Conservation (phyloP, 2,329 filamentous ascomycete genomes). For the Calonectria multiphialidica region DNA sequence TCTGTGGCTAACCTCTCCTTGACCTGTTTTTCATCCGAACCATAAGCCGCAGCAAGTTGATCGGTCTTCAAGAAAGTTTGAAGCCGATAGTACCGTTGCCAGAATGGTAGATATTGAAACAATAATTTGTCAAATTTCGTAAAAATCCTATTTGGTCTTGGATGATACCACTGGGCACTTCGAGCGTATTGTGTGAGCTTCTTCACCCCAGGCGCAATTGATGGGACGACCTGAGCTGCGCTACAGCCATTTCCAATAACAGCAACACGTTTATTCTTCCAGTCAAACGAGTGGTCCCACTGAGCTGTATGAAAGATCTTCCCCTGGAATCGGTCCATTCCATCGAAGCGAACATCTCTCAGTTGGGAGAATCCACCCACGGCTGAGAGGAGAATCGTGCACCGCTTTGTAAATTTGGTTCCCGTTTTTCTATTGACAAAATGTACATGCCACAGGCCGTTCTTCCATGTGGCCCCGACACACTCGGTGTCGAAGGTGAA, state of each 20-base stretch:
- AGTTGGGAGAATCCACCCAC: slow-evolving; percentile 14
- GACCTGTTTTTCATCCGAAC: slow-evolving; percentile 9
- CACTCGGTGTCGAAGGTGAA: not conserved
- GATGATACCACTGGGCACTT: slow-evolving; percentile 35
- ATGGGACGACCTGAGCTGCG: slow-evolving; percentile 49
- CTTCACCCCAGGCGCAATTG: slow-evolving; percentile 41
- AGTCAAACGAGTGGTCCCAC: slow-evolving; percentile 45
- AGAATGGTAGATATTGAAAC: slow-evolving; percentile 40
- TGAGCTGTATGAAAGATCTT: slow-evolving; percentile 47
- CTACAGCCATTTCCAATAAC: slow-evolving; percentile 51
- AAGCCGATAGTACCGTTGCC: slow-evolving; percentile 24
- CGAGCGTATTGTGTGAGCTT: slow-evolving; percentile 44
- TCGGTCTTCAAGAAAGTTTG: slow-evolving; percentile 39
- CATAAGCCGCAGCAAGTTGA: slow-evolving; percentile 31
- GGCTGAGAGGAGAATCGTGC: not conserved
- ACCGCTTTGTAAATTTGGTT: not conserved
- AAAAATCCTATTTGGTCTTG: slow-evolving; percentile 33
- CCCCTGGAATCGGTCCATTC: slow-evolving; percentile 46
- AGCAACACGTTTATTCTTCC: slow-evolving; percentile 43
- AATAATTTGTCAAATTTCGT: slow-evolving; percentile 31
- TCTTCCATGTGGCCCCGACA: not conserved
- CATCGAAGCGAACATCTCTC: slow-evolving; percentile 36
- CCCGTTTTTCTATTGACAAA: not conserved
- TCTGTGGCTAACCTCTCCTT: slow-evolving; percentile 13
- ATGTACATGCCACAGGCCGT: not conserved